These are phyloP conservation scores for Fusarium coicis DNA, from an alignment of 2,329 filamentous ascomycete species.

Conservation along the genomic window DNA sequence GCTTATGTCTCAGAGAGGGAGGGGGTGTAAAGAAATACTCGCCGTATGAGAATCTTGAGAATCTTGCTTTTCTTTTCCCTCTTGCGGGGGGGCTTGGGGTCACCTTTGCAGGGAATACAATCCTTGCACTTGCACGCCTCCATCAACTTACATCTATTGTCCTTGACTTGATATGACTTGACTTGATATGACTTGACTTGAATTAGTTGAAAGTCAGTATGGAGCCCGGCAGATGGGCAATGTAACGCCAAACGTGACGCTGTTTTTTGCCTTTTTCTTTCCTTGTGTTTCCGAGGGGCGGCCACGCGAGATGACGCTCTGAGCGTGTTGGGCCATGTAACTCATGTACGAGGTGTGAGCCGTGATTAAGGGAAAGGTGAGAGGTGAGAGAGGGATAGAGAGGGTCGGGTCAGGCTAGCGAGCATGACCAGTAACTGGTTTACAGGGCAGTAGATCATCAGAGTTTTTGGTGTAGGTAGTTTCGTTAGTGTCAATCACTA, in stretches of 20 bases:
- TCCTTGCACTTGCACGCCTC: conserved; percentile 21
- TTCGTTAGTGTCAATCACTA: background rate
- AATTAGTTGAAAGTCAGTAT: conserved; percentile 3
- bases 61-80: background rate
- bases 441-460: background rate
- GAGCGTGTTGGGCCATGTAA: conserved; percentile 22
- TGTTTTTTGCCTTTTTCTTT: conserved; percentile 4
- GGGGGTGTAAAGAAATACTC: background rate
- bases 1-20: conserved; percentile 14
- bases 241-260: conserved; percentile 35
- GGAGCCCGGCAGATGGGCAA: conserved; percentile 37
- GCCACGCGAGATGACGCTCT: conserved; percentile 46
- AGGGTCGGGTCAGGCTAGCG: background rate
- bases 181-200: background rate
- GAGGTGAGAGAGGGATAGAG: background rate
- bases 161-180: conserved; percentile 6
- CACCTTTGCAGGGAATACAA: conserved; percentile 13
- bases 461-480: background rate
- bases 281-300: conserved; percentile 37
- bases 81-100: conserved; percentile 17
- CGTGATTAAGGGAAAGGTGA: conserved; percentile 2
- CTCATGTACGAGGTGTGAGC: conserved; percentile 37
- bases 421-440: background rate
- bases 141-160: conserved; percentile 3
- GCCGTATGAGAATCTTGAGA: background rate